Evolutionary conservation across 257 asterid species (phyloP).

Genomic region (Linderniella brevidens): DNA sequence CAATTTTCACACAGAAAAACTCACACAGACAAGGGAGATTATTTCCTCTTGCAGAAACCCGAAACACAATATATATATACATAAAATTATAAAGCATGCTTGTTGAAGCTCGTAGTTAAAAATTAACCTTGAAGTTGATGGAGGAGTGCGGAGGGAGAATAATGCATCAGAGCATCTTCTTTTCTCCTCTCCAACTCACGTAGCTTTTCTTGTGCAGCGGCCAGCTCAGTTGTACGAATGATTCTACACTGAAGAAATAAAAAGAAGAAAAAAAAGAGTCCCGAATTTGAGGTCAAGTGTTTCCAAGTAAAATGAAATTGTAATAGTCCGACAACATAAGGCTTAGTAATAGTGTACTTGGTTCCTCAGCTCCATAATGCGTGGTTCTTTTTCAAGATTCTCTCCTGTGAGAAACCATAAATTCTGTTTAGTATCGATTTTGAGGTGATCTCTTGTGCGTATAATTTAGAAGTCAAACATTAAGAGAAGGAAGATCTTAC

Average conservation of each 20-base stretch:
- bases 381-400: conserved; percentile 83
- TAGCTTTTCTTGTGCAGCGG: conserved; percentile 80
- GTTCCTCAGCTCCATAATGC: conserved; percentile 82
- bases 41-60: too few species aligned
- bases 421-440: too few species aligned
- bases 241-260: conserved; percentile 64
- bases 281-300: too few species aligned
- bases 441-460: background rate
- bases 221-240: conserved; percentile 85
- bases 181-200: conserved; percentile 67
- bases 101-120: too few species aligned
- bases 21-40: too few species aligned
- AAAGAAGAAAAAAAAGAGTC: conserved; percentile 5
- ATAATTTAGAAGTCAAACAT: background rate
- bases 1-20: too few species aligned
- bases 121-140: conserved; percentile 58
- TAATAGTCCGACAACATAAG: conserved; percentile 3
- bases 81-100: too few species aligned
- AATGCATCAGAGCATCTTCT: conserved; percentile 43
- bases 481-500: conserved; percentile 35
- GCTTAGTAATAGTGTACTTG: conserved; percentile 33
- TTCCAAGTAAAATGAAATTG: background rate
- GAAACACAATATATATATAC: too few species aligned
- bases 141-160: conserved; percentile 65
- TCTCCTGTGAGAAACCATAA: conserved; percentile 30